These are phyloP conservation scores for Gnaphalium uliginosum DNA, from an alignment of 129 eudicot species.

Conservation along the genomic window DNA sequence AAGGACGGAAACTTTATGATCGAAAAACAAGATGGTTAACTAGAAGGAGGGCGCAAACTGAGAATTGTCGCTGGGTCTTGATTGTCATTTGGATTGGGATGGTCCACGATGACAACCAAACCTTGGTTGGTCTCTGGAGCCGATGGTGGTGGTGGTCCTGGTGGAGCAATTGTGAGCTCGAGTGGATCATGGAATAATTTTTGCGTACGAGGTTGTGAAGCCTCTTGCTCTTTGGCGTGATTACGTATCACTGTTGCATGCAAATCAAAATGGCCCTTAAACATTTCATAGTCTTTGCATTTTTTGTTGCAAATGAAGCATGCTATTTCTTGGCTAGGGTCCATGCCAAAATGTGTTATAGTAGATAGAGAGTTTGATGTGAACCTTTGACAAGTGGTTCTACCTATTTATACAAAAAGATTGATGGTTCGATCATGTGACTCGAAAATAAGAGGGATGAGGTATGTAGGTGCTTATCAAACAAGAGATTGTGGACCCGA, in stretches of 20 bases:
- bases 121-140: neutral
- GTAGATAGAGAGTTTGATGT: conserved; percentile 4
- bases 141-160: neutral
- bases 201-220: neutral
- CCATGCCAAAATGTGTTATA: neutral
- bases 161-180: neutral
- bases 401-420: neutral
- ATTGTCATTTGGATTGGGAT: neutral
- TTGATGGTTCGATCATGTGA: neutral
- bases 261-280: neutral
- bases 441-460: neutral
- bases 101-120: neutral
- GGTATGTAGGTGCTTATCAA: too few relatives aligned
- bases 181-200: neutral
- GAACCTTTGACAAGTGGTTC: neutral
- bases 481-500: too few relatives aligned
- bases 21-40: neutral
- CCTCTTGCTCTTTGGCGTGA: neutral
- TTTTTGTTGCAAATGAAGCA: neutral
- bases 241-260: neutral
- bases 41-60: neutral
- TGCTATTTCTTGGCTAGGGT: neutral
- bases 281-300: neutral
- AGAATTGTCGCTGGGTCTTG: neutral
- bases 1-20: neutral